These are phyloP conservation scores for Ascochyta viciae-villosae DNA, from an alignment of 2,329 filamentous ascomycete species.

Conservation along the genomic window DNA sequence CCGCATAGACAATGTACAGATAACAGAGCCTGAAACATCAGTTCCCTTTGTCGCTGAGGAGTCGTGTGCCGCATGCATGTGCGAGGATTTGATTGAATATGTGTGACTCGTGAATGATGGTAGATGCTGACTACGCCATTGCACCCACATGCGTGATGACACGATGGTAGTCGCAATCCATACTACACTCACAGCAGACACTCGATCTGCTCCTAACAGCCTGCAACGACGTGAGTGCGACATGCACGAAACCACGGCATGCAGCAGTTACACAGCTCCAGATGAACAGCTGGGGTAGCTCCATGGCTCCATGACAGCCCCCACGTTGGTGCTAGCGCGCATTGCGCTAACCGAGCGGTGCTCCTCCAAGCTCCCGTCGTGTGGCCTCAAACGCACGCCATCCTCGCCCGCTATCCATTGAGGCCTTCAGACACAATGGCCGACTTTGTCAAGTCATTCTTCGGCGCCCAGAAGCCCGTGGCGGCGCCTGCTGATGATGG, in stretches of 20 bases:
- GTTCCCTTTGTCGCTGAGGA: slow-evolving; percentile 10
- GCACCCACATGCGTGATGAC: not conserved
- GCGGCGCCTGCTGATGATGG: slow-evolving; percentile 68
- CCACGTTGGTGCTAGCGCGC: slow-evolving; percentile 36
- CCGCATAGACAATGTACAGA: slow-evolving; percentile 39
- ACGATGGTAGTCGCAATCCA: not conserved
- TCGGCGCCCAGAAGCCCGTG: slow-evolving; percentile 71
- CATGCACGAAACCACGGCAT: not conserved
- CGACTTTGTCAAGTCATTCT: slow-evolving; percentile 69
- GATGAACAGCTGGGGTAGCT: slow-evolving; percentile 18
- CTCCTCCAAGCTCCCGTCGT: slow-evolving; percentile 24
- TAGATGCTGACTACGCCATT: not conserved
- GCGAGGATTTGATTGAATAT: not conserved
- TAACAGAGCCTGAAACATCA: slow-evolving; percentile 33
- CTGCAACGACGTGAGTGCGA: not conserved
- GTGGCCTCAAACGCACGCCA: slow-evolving; percentile 21
- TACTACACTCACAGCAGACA: not conserved
- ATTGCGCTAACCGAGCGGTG: slow-evolving; percentile 24
- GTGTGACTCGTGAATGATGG: not conserved
- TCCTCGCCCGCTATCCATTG: slow-evolving; percentile 25
- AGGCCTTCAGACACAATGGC: slow-evolving; percentile 47
- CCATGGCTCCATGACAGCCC: slow-evolving; percentile 20
- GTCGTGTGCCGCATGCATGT: slow-evolving; percentile 1
- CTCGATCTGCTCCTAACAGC: not conserved
- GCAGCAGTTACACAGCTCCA: not conserved